phyloP scores from a whole-genome alignment of 805 yeast species.

The Candida jianshihensis region DNA sequence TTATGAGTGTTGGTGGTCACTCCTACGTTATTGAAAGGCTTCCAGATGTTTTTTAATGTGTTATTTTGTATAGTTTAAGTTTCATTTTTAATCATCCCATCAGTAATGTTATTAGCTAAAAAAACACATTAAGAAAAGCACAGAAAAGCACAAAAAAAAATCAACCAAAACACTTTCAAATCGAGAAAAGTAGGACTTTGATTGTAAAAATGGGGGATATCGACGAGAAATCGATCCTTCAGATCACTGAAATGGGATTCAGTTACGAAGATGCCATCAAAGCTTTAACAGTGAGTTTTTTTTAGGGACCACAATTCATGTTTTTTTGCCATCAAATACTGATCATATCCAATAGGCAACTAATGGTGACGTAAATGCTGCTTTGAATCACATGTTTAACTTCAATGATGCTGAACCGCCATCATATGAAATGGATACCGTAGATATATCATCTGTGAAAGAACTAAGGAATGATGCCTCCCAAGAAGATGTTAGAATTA shows the following conservation, averaged over 20 bases:
- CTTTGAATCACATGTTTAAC: slow-evolving; percentile 31
- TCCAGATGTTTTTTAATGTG: slow-evolving; percentile 77
- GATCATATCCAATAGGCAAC: slow-evolving; percentile 7
- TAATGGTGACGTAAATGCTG: slow-evolving; percentile 27
- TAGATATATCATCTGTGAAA: no score
- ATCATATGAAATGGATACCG: no score
- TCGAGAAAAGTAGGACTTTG: no score
- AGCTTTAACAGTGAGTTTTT: slow-evolving; percentile 26
- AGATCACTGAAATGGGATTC: slow-evolving; percentile 33
- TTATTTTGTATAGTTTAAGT: neutral
- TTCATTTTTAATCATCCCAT: neutral
- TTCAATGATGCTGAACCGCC: no score
- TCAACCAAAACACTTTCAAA: neutral
- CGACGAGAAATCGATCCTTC: neutral
- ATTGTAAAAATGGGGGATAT: neutral
- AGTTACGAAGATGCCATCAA: slow-evolving; percentile 28
- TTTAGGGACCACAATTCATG: neutral
- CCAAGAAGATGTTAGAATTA: no score
- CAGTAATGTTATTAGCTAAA: neutral
- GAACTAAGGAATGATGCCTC: no score
- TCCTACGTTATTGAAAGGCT: slow-evolving; percentile 88
- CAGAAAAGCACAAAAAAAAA: neutral
- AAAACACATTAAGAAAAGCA: no score
- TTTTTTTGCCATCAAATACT: neutral
- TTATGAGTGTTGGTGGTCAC: slow-evolving; percentile 94